Conservation (phyloP, 306 rosid genomes). For the Hippophae tibetana region DNA sequence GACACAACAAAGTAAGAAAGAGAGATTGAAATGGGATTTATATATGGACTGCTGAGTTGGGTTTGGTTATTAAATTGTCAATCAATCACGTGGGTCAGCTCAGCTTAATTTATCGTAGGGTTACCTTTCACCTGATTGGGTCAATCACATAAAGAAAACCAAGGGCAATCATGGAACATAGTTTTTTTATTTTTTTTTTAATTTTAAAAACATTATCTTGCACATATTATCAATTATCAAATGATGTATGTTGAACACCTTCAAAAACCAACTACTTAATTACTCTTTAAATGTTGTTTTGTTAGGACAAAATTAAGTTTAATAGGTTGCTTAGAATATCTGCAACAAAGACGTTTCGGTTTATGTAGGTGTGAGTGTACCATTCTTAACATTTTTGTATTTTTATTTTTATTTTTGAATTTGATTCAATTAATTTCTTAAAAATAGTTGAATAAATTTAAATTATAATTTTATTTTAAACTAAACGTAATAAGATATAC, state of each 20-base stretch:
- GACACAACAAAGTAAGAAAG: slow-evolving; percentile 44
- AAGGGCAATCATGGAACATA: too few species aligned
- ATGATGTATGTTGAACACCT: slow-evolving; percentile 48
- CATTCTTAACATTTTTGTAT: too few species aligned
- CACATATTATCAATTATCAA: slow-evolving; percentile 13
- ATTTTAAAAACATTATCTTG: slow-evolving; percentile 24
- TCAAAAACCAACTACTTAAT: slow-evolving; percentile 45
- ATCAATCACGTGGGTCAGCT: slow-evolving; percentile 79
- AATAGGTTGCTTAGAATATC: slow-evolving; percentile 43
- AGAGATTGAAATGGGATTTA: slow-evolving; percentile 18
- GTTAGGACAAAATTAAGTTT: slow-evolving; percentile 20
- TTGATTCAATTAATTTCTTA: too few species aligned
- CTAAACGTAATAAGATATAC: too few species aligned
- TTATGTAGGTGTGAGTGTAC: too few species aligned
- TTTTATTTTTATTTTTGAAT: too few species aligned
- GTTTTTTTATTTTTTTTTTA: not conserved
- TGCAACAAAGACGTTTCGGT: slow-evolving; percentile 37
- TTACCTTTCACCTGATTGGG: slow-evolving; percentile 43
- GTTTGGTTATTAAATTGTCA: slow-evolving; percentile 37
- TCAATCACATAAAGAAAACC: slow-evolving; percentile 38
- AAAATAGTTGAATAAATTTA: too few species aligned
- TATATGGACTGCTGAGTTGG: slow-evolving; percentile 21
- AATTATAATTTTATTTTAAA: too few species aligned
- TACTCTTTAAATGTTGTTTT: slow-evolving; percentile 22
- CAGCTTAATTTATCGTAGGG: slow-evolving; percentile 13